Conservation (phyloP, 805 yeast species). For the Monosporozyma servazzii region DNA sequence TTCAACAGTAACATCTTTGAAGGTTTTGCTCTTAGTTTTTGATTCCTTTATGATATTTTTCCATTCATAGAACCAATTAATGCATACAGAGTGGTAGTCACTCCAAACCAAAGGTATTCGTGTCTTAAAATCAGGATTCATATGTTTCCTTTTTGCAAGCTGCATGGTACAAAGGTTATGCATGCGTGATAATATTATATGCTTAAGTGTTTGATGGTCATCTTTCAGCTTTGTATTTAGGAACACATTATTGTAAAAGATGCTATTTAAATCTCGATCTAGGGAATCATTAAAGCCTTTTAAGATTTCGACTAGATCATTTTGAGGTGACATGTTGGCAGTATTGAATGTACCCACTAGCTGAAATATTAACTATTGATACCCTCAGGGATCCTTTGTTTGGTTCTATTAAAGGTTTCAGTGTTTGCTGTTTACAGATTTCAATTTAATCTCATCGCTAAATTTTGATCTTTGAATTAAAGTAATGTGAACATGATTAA, state of each 20-base stretch:
- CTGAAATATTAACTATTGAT: neutral
- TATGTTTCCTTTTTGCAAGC: neutral
- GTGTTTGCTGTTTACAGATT: neutral
- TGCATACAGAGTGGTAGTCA: neutral
- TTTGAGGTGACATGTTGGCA: neutral
- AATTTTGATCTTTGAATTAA: neutral
- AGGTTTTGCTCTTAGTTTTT: neutral
- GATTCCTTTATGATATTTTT: neutral
- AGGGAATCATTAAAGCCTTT: neutral
- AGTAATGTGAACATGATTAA: neutral
- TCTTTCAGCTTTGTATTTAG: neutral
- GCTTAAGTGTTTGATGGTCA: neutral
- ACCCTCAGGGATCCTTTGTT: too few relatives aligned
- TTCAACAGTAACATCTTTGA: slow-evolving; percentile 34
- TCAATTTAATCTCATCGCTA: neutral
- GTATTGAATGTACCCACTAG: neutral
- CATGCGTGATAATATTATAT: neutral
- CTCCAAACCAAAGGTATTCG: neutral
- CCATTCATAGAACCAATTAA: neutral
- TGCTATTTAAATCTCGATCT: neutral
- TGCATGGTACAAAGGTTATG: neutral
- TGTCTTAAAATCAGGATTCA: neutral
- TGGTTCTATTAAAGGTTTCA: neutral
- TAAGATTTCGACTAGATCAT: neutral
- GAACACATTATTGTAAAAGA: neutral